Conservation (phyloP, 805 yeast species). For the Metschnikowia koreensis region DNA sequence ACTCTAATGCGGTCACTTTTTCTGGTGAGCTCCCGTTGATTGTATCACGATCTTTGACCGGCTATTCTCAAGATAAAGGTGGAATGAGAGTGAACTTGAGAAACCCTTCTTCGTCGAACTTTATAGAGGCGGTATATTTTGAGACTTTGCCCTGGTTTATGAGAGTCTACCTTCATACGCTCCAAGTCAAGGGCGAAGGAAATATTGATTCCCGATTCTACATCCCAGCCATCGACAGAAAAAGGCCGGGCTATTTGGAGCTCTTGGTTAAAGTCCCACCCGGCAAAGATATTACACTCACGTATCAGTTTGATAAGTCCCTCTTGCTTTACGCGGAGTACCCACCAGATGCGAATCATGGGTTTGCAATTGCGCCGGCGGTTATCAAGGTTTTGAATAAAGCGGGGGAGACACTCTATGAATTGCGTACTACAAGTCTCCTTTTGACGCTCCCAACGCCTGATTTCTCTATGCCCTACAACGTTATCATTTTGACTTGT, state of each 20-base stretch:
- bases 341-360: constrained; percentile 99
- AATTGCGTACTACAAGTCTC: constrained; percentile 80
- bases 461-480: constrained; percentile 98
- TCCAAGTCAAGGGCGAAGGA: constrained; percentile 32
- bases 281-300: constrained; percentile 53
- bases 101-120: constrained; percentile 54
- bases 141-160: constrained; percentile 94
- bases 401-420: constrained; percentile 34
- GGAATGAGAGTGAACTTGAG: constrained; percentile 76
- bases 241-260: constrained; percentile 82
- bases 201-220: constrained; percentile 56
- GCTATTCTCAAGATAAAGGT: constrained; percentile 88
- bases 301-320: constrained; percentile 84
- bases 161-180: constrained; percentile 74
- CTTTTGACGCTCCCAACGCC: constrained; percentile 90
- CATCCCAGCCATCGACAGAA: constrained; percentile 75
- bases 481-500: constrained; percentile 89
- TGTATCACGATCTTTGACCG: constrained; percentile 85
- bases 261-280: constrained; percentile 65
- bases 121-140: constrained; percentile 57
- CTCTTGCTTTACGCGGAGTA: constrained; percentile 82
- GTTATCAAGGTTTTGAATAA: constrained; percentile 56
- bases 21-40: constrained; percentile 53
- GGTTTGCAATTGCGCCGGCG: constrained; percentile 92
- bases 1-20: constrained; percentile 41